Evolutionary conservation across 2,329 filamentous ascomycete species (phyloP), one percentile per base, ranked within the genome.

Genomic region (Paecilomyces niveus): DNA sequence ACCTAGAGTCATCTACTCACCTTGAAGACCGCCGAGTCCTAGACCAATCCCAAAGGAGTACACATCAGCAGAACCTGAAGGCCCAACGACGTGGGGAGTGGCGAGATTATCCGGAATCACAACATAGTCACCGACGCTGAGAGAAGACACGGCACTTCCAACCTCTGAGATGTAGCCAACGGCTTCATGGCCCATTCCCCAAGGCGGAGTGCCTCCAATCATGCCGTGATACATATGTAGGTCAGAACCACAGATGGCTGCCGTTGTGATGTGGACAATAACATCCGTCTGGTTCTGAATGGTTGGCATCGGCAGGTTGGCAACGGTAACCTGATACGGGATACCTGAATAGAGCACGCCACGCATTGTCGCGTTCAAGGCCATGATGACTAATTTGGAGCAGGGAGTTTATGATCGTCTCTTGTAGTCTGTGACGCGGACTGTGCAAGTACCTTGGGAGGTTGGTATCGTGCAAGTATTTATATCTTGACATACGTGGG

Each of bases 21-120:
- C 9, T 33, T 33, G 32, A 10, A 87, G 83, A 13, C 82, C 81
- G 58, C 79, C 81, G 57, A 80, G 76, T 59, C 80, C 81, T 1
- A 77, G 77, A 0, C 65, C 66, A 67, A 68, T 69, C 2, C 65
- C 64, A n/a, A 87, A 84, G 64, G 87, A 84, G 5, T 84, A 82
- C 58, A 3, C 26, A 2, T 2, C 26, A 29, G 26, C 26, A 29
- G 26, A 29, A 29, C 26, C 26, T 29, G 26, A 29, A 29, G 26
- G 2, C 26, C 85, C 85, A 21, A 82, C 82, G 8, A 82, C 83
- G 11, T 84, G 77, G 1, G 84, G 84, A 63, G 86, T 83, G 6
- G 84, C 84, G 1, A 86, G 84, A 57, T 87, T 87, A 74, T 87
- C 87, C 0, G 85, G 85, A 69, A 87, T 80, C 2, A 87, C 84